Evolutionary conservation across 495 filamentous ascomycete genomes (phyloP).

Genomic region (Paragyromitra xinjiangensis): DNA sequence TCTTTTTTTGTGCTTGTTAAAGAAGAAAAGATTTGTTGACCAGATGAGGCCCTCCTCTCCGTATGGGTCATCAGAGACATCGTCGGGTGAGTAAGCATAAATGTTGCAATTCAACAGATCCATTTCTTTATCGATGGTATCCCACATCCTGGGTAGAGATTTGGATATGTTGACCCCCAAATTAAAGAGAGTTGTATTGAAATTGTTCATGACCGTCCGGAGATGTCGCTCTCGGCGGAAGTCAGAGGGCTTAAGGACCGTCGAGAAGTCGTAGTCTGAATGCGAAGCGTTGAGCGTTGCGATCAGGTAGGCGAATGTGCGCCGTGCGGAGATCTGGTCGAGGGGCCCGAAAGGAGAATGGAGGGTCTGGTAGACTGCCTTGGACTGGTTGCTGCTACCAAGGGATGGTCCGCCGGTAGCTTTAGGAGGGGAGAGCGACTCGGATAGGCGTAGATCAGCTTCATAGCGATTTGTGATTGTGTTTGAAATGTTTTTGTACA

Average conservation of each 20-base stretch:
- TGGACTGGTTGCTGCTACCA: conserved; percentile 50
- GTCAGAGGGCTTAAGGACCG: conserved; percentile 84
- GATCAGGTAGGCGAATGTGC: conserved; percentile 94
- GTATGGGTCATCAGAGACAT: conserved; percentile 74
- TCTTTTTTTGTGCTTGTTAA: conserved; percentile 90
- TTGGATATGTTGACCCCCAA: conserved; percentile 71
- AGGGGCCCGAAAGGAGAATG: conserved; percentile 89
- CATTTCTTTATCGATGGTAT: conserved; percentile 91
- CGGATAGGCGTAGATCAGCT: conserved; percentile 74
- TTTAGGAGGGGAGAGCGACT: conserved; percentile 75
- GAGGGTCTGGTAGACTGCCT: conserved; percentile 55
- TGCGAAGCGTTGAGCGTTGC: conserved; percentile 97
- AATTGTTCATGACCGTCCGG: conserved; percentile 77
- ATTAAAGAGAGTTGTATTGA: conserved; percentile 86
- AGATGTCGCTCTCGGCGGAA: conserved; percentile 82
- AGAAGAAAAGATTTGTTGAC: conserved; percentile 97
- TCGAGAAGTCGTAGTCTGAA: conserved; percentile 96
- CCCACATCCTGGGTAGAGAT: conserved; percentile 78
- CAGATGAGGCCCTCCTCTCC: conserved; percentile 92
- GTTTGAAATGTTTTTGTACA: conserved; percentile 93
- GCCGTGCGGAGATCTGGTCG: conserved; percentile 82
- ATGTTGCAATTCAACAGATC: conserved; percentile 80
- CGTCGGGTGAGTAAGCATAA: conserved; percentile 83
- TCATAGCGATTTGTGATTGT: conserved; percentile 89
- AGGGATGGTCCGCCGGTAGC: conserved; percentile 61